These are phyloP conservation scores for Cudoniella acicularis DNA, from an alignment of 495 filamentous ascomycete species.

Conservation along the genomic window DNA sequence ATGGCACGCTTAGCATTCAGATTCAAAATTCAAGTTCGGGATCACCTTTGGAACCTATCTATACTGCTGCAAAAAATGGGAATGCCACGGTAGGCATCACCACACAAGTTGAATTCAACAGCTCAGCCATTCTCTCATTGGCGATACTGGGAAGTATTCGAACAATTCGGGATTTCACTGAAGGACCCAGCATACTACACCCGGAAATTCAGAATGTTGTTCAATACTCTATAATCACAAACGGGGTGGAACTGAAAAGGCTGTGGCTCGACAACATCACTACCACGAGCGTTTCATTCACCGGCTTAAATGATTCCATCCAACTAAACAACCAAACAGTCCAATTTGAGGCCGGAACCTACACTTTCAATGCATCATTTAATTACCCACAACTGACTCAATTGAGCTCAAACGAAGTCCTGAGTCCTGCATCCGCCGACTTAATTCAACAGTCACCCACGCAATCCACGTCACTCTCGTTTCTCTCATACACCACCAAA, in stretches of 20 bases:
- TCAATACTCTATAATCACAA: constrained; percentile 32
- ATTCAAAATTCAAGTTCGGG: constrained; percentile 43
- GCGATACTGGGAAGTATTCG: constrained; percentile 58
- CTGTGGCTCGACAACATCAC: constrained; percentile 62
- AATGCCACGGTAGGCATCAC: constrained; percentile 48
- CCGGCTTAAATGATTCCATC: constrained; percentile 23
- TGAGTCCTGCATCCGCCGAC: constrained; percentile 42
- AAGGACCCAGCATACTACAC: constrained; percentile 49
- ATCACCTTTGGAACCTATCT: constrained; percentile 34
- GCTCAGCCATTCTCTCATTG: constrained; percentile 48
- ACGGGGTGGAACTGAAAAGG: constrained; percentile 44
- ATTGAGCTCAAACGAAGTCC: constrained; percentile 42
- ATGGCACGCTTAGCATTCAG: constrained; percentile 49
- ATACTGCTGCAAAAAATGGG: constrained; percentile 24
- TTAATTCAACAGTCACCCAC: constrained; percentile 42
- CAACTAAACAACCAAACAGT: constrained; percentile 37
- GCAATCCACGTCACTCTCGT: constrained; percentile 51
- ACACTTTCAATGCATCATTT: constrained; percentile 54
- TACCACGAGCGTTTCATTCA: constrained; percentile 45
- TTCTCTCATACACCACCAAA: constrained; percentile 60
- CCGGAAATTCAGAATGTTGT: constrained; percentile 51
- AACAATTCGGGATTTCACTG: constrained; percentile 58
- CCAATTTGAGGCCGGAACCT: constrained; percentile 46
- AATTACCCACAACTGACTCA: constrained; percentile 59
- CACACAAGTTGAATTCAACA: constrained; percentile 50